Base-by-base conservation (phyloP, 768 basidiomycete genomes). In the Terana coerulea region DNA sequence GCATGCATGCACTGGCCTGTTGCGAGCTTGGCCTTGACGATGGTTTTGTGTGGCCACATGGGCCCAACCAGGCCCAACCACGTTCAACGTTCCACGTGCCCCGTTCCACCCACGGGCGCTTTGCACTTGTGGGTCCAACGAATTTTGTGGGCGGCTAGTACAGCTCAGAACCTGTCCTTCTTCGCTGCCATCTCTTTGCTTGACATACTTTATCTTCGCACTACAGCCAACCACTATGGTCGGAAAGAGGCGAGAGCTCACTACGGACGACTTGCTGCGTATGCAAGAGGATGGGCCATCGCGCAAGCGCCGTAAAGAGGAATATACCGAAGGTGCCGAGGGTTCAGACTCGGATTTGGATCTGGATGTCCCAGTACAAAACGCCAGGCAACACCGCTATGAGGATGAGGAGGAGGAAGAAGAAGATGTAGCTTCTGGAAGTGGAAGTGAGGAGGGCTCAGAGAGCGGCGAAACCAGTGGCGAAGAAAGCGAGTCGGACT, bases 241-340 rank as follows among this genome's bases (percentile, higher is more conserved):
- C 17, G 43, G 56, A 25, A 72, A 72, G 51, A 66, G 69, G 15
- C 64, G 57, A 19, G 53, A 48, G 0, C 47, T 64, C 5, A 69
- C 69, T 5, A 60, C 61, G 14, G 71, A 73, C 29, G 72, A 72
- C 26, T 59, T 73, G 12, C 54, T 70, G 64, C 70, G 65, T 19
- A 59, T 59, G 56, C 67, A 69, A 46, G 71, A 72, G 36, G 54
- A 51, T n/a, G 62, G 53, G 3, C 64, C 61, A 17, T 49, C 51
- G 34, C 45, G 51, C n/a, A 59, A 61, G 41, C 49, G 52, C 19
- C 41, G 57, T 9, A 42, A 49, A 29, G 24, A 46, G 7, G 51
- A 53, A 7, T 36, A 34, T 19, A 28, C 53, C 4, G 58, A 54
- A 7, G 58, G 53, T 22, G 51, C 56, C 5, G 57, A 49, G 15